Evolutionary conservation across 2,329 filamentous ascomycete genomes (phyloP), one percentile per base, ranked within the genome.

Genomic region (Colletotrichum brevisporum): DNA sequence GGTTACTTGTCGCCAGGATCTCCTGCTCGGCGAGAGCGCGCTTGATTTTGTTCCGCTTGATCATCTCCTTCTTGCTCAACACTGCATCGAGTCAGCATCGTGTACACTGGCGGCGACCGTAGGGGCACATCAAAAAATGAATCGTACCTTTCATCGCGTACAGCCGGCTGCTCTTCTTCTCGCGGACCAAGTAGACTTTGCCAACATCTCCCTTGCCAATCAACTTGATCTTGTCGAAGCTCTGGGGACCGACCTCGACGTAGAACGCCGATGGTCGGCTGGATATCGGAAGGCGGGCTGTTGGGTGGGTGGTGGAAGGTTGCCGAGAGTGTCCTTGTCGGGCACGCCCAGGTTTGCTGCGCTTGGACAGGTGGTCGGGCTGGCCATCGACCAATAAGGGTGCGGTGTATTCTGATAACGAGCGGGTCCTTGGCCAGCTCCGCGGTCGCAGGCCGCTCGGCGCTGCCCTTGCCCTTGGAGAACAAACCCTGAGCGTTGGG

Each of bases 31-130:
- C 96, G 74, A 99, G 86, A 15, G 96, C 96, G 78, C 96, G 91
- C 88, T 99, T 99, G 84, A 99, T 99, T 88, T 99, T 99, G 86
- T 99, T 99, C 67, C 96, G 92, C 85, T 99, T 99, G 82, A 99
- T 99, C 96, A 99, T 99, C 82, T 99, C 96, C 86, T 98, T 98
- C 83, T 99, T 99, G 87, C 95, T 98, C 81, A 99, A 80, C 6
- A 99, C 96, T 98, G 78, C 16, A 61, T 59, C 59, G 51, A 63
- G 79, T 87, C 75, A 87, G 82, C 75, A 62, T 67, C 21, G 39
- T 6, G 53, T 64, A 50, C 15, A 55, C 52, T 36, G 56, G 39
- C 24, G 31, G 12, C 4, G 21, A 2, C 24, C 31, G 18, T 26
- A n/a, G 58, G 5, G 51, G 36, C 12, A 43, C 31, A 39, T 4